Percentiles rank a stretch among this genome's conserved stretches.
Conservation (phyloP, 2,329 filamentous ascomycete genomes). For the Hymenoscyphus occultus region DNA sequence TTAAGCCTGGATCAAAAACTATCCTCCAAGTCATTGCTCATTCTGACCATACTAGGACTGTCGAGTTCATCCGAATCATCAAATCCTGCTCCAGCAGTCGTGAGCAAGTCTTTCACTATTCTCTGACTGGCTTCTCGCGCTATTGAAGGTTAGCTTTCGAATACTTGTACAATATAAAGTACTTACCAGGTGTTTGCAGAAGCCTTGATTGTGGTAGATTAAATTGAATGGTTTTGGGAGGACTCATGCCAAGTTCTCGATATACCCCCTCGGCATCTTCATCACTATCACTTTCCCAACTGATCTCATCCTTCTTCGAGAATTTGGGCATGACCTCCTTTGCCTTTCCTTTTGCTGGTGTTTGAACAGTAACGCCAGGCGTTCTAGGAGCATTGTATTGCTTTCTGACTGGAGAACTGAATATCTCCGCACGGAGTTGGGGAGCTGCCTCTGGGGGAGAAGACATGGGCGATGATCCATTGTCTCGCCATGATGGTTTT, state of each 20-base stretch:
- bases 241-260: conserved; percentile 68
- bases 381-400: conserved; percentile 55
- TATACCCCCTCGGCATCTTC: conserved; percentile 59
- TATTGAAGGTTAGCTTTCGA: conserved; percentile 33
- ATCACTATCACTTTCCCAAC: conserved; percentile 68
- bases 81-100: conserved; percentile 71
- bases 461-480: conserved; percentile 47
- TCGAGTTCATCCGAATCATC: conserved; percentile 50
- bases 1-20: conserved; percentile 47
- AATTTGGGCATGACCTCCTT: conserved; percentile 47
- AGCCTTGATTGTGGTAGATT: conserved; percentile 73
- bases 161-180: conserved; percentile 30
- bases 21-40: conserved; percentile 60
- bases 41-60: conserved; percentile 64
- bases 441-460: conserved; percentile 79
- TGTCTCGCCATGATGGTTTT: conserved; percentile 36
- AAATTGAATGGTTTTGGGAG: conserved; percentile 91
- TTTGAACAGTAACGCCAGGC: conserved; percentile 83
- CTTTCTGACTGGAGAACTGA: conserved; percentile 67
- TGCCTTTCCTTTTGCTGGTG: conserved; percentile 57
- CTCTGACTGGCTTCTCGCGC: conserved; percentile 76
- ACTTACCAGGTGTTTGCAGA: conserved; percentile 71
- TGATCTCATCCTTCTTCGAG: conserved; percentile 51
- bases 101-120: conserved; percentile 76
- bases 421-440: conserved; percentile 79